phyloP scores from a whole-genome alignment of 1,284 basidiomycete species.

The Heterobasidion parviporum region DNA sequence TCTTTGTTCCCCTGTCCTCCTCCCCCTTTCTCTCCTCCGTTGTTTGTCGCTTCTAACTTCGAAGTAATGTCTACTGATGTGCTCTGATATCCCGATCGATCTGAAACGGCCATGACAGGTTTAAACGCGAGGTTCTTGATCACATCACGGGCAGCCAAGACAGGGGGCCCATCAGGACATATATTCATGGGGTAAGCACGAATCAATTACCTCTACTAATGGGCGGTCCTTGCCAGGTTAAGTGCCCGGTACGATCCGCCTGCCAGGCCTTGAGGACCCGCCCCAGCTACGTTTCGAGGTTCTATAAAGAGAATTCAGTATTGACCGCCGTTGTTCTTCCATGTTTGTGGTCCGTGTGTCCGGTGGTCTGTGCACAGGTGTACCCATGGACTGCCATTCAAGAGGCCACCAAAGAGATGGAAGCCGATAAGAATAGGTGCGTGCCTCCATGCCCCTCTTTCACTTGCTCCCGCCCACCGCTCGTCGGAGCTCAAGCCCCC shows the following conservation, averaged over 20 bases:
- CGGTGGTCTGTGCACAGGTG: conserved; percentile 33
- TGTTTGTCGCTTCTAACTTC: no score
- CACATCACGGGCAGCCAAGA: conserved; percentile 53
- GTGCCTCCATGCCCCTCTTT: background rate
- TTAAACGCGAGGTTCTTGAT: conserved; percentile 42
- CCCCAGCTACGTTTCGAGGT: no score
- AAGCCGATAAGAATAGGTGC: conserved; percentile 61
- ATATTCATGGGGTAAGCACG: conserved; percentile 63
- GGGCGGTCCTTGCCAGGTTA: no score
- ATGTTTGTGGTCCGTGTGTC: conserved; percentile 5
- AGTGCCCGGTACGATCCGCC: no score
- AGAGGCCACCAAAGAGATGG: conserved; percentile 84
- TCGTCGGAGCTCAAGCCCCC: background rate
- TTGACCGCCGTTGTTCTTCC: background rate
- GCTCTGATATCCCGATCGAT: background rate
- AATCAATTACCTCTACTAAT: background rate
- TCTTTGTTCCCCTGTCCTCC: no score
- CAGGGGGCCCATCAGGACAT: conserved; percentile 57
- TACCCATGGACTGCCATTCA: conserved; percentile 82
- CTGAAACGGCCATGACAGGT: conserved; percentile 13
- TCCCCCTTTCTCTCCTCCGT: no score
- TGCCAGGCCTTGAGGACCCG: no score
- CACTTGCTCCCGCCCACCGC: background rate
- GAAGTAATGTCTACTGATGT: no score
- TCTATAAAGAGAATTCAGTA: no score